Conservation (phyloP, 257 asterid species). For the Nicotiana sylvestris region DNA sequence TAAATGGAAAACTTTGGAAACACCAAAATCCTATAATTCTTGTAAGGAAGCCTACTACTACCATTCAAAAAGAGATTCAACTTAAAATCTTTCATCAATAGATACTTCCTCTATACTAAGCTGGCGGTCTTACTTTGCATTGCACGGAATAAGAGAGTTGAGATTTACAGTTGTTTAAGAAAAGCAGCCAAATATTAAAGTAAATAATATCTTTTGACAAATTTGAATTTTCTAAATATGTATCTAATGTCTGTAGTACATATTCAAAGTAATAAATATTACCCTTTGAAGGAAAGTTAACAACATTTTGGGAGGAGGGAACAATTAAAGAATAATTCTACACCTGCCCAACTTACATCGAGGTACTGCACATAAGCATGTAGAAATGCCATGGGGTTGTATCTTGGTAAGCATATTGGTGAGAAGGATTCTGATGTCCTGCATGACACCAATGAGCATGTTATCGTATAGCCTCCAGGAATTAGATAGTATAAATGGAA, state of each 20-base stretch:
- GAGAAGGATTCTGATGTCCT: constrained; percentile 99
- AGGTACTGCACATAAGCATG: constrained; percentile 96
- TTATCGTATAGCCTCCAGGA: background rate
- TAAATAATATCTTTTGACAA: background rate
- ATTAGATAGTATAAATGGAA: background rate
- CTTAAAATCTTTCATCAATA: background rate
- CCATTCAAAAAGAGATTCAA: background rate
- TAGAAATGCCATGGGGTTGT: constrained; percentile 89
- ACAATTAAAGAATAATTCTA: background rate
- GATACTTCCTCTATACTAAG: background rate
- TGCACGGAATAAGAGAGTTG: background rate
- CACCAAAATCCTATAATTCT: background rate
- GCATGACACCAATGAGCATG: constrained; percentile 28
- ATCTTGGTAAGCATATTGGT: constrained; percentile 98
- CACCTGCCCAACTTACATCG: constrained; percentile 62
- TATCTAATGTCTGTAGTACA: background rate
- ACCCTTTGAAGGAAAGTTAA: background rate
- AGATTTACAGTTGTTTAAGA: background rate
- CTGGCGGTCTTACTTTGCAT: background rate
- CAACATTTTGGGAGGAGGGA: background rate
- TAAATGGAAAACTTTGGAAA: background rate
- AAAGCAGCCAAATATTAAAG: background rate
- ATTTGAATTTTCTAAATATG: background rate
- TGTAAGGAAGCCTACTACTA: background rate
- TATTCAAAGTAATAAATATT: background rate